phyloP scores from a whole-genome alignment of 2,329 filamentous ascomycete species.

The Hawksworthiomyces lignivorus region DNA sequence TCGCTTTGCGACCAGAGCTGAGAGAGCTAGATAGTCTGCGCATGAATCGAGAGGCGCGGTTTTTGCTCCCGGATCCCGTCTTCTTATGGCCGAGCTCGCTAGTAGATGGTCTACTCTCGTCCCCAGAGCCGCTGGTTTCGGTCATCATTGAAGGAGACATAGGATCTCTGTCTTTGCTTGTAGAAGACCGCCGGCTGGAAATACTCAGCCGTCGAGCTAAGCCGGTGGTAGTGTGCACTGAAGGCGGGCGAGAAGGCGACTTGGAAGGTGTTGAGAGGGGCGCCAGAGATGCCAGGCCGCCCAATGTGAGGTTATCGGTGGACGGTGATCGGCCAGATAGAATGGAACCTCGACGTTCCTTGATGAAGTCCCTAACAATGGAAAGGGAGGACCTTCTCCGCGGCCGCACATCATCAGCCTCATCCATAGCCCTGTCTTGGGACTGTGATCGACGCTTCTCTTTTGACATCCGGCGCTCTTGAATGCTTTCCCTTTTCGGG shows the following conservation, averaged over 20 bases:
- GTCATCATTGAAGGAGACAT: conserved; percentile 34
- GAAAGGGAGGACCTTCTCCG: conserved; percentile 51
- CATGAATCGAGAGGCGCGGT: conserved; percentile 50
- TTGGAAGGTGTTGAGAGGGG: conserved; percentile 25
- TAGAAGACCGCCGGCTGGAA: conserved; percentile 50
- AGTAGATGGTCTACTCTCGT: conserved; percentile 34
- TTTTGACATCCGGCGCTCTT: conserved; percentile 40
- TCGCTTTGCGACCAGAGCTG: conserved; percentile 36
- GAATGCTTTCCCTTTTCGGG: conserved; percentile 35
- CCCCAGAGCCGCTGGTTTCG: conserved; percentile 38
- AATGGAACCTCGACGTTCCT: conserved; percentile 47
- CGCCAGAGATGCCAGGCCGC: conserved; percentile 16
- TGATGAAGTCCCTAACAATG: conserved; percentile 54
- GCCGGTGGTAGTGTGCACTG: conserved; percentile 39
- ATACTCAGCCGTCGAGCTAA: conserved; percentile 57
- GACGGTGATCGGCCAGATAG: conserved; percentile 35
- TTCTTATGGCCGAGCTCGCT: conserved; percentile 25
- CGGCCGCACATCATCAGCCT: conserved; percentile 15
- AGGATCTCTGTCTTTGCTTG: conserved; percentile 34
- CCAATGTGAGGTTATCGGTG: conserved; percentile 32
- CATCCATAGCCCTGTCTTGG: conserved; percentile 26
- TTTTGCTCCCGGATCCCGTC: conserved; percentile 30
- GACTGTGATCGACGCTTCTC: conserved; percentile 30
- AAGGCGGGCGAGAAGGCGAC: conserved; percentile 41
- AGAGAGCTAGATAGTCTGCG: conserved; percentile 50